A percentile compares a stretch with the other conserved stretches of the same genome.
Evolutionary conservation across 441 rosid genomes (phyloP).

Genomic region (Croton laevigatus): DNA sequence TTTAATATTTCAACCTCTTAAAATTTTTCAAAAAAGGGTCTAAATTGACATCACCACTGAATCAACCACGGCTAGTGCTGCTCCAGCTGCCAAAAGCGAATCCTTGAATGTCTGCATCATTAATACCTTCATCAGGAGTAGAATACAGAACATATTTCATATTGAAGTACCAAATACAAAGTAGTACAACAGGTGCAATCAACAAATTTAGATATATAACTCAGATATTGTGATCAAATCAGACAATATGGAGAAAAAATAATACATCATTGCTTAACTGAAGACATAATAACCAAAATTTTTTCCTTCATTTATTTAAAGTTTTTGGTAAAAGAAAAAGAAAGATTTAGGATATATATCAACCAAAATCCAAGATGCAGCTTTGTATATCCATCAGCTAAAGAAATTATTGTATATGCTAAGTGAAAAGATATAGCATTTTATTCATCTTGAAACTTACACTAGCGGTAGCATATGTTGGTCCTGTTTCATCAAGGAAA

Average conservation of each 20-base stretch:
- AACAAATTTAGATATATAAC: too few species aligned
- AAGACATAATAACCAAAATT: too few species aligned
- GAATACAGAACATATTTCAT: not conserved
- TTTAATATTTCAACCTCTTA: slow-evolving; percentile 4
- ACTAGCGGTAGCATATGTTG: too few species aligned
- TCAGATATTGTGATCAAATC: not conserved
- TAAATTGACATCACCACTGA: slow-evolving; percentile 93
- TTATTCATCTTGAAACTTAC: too few species aligned
- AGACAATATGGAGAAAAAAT: not conserved
- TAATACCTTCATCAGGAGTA: slow-evolving; percentile 14
- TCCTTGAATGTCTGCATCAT: slow-evolving; percentile 81
- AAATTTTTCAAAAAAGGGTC: slow-evolving; percentile 31
- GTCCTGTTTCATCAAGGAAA: too few species aligned
- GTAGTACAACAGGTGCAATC: not conserved
- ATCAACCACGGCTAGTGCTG: slow-evolving; percentile 84
- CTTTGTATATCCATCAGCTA: too few species aligned
- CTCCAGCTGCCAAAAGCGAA: slow-evolving; percentile 91
- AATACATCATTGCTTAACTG: too few species aligned
- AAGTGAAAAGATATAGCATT: too few species aligned
- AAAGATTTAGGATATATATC: too few species aligned
- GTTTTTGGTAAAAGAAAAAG: too few species aligned
- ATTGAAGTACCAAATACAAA: not conserved
- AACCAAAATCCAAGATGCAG: too few species aligned
- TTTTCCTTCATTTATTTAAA: too few species aligned
- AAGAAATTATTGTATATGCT: not conserved